These are phyloP conservation scores for Fraxinus baroniana DNA, from an alignment of 305 asterid genomes.

Conservation along the genomic window DNA sequence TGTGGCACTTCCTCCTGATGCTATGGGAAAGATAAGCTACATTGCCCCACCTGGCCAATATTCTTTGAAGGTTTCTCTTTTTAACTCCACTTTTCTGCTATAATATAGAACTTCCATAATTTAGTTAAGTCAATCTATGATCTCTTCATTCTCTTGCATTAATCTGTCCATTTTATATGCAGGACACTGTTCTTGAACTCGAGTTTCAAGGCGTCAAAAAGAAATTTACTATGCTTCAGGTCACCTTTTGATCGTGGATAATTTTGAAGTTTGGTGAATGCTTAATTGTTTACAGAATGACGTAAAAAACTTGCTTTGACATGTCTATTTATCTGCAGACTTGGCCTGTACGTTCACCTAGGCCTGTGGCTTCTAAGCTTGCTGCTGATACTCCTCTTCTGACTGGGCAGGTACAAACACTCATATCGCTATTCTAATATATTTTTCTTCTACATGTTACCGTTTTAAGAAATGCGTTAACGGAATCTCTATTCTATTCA, in stretches of 20 bases:
- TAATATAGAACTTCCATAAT: conserved; percentile 9
- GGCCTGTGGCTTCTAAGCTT: conserved; percentile 93
- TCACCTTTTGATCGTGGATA: conserved; percentile 19
- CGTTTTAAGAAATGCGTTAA: background rate
- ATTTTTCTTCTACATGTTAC: background rate
- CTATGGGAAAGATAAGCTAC: conserved; percentile 92
- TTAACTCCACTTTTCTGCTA: conserved; percentile 11
- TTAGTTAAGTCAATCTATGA: background rate
- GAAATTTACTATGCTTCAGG: conserved; percentile 97
- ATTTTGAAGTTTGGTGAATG: conserved; percentile 12
- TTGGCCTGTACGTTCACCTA: conserved; percentile 98
- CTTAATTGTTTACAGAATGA: conserved; percentile 12
- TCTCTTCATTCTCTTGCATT: conserved; percentile 13
- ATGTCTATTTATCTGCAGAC: conserved; percentile 43
- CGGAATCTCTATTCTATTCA: conserved; percentile 41
- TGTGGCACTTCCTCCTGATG: conserved; percentile 94
- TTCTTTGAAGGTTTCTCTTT: conserved; percentile 67
- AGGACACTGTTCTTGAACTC: conserved; percentile 98
- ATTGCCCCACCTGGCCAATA: conserved; percentile 93
- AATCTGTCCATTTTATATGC: conserved; percentile 31
- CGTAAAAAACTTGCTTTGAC: conserved; percentile 19
- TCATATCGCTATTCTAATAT: background rate
- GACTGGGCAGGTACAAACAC: conserved; percentile 81
- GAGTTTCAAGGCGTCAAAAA: conserved; percentile 98
- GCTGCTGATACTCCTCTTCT: conserved; percentile 98